Percentiles rank a stretch among this genome's conserved stretches.
These are phyloP conservation scores for Annulohypoxylon truncatum DNA, from an alignment of 2,329 filamentous ascomycete species.

Conservation along the genomic window DNA sequence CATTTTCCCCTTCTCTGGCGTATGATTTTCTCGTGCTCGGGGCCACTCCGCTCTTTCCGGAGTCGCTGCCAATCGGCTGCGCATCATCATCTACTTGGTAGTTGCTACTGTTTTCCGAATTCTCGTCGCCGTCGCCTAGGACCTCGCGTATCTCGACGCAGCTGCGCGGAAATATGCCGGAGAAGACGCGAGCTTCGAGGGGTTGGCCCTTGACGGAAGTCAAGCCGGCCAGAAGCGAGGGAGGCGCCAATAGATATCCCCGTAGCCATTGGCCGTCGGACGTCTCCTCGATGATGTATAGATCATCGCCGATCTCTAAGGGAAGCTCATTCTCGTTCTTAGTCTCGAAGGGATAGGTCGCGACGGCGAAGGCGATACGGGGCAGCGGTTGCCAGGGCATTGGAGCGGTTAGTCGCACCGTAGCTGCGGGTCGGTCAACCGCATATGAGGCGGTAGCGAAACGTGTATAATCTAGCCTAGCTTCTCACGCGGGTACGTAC, in stretches of 20 bases:
- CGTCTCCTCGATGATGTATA: conserved; percentile 98
- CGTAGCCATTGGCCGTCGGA: conserved; percentile 92
- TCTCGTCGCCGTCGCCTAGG: conserved; percentile 77
- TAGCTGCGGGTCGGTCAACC: conserved; percentile 49
- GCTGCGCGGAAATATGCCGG: conserved; percentile 95
- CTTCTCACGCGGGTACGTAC: conserved; percentile 34
- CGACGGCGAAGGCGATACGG: conserved; percentile 97
- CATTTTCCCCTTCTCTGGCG: conserved; percentile 43
- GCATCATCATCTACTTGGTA: conserved; percentile 48
- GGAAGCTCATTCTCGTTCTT: conserved; percentile 90
- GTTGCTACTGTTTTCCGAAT: conserved; percentile 55
- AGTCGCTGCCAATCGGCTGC: conserved; percentile 58
- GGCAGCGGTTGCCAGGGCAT: conserved; percentile 99
- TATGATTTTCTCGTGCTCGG: conserved; percentile 53
- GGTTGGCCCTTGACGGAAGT: conserved; percentile 93
- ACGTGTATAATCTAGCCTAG: conserved; percentile 15
- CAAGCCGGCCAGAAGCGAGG: conserved; percentile 89
- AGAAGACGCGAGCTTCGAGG: conserved; percentile 94
- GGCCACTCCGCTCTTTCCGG: conserved; percentile 65
- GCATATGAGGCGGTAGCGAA: conserved; percentile 46
- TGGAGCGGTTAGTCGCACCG: conserved; percentile 51
- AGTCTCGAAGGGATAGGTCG: conserved; percentile 92
- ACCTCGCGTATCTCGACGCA: conserved; percentile 96
- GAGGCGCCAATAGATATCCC: conserved; percentile 94
- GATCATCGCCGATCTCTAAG: conserved; percentile 95